Base-by-base conservation (phyloP, 208 protist species). In the Trypanosoma conorhini region DNA sequence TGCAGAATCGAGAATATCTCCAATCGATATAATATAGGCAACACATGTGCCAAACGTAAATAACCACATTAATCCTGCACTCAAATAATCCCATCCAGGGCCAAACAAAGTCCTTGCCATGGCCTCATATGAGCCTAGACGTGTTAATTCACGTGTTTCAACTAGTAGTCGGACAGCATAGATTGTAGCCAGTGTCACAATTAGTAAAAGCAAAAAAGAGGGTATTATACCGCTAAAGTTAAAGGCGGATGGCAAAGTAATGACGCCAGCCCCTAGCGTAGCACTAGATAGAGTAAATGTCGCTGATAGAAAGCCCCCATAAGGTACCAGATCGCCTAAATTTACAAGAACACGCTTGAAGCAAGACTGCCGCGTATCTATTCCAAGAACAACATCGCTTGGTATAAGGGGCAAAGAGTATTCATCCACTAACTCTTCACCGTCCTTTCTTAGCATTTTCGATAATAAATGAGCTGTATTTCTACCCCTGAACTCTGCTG, bases 181-280 rank as follows among this genome's bases (percentile, higher is more conserved):
- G 30, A 61, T 61, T 24, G 52, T 52, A 12, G 33, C 15, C 17
- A 48, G 4, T 17, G 38, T 70, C 13, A 70, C 65, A 61, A 44
- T 38, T 24, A 70, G n/a, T 28, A 70, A 56, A 10, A 62, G 12
- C 5, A 48, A 31, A 28, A 70, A 13, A 22, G 66, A 70, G 74
- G 86, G n/a, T 19, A 65, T 61, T 56, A 87, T 77, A 42, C 85
- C 88, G 22, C 67, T 76, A 61, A 70, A 86, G 21, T 65, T 63
- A 62, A 91, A 90, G 7, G 79, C 80, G 15, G 63, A 78, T 15
- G 85, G 77, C 63, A 94, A 79, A 21, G 71, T 81, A 60, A 94
- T 81, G 50, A 89, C 85, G 38, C 83, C 79, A 44, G 59, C 83
- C 17, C 85, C 85, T 8, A 94, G 81, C n/a, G 88, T 86, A 40